phyloP scores from a whole-genome alignment of 768 basidiomycete genomes.

The Pleurotus tuber-regium region DNA sequence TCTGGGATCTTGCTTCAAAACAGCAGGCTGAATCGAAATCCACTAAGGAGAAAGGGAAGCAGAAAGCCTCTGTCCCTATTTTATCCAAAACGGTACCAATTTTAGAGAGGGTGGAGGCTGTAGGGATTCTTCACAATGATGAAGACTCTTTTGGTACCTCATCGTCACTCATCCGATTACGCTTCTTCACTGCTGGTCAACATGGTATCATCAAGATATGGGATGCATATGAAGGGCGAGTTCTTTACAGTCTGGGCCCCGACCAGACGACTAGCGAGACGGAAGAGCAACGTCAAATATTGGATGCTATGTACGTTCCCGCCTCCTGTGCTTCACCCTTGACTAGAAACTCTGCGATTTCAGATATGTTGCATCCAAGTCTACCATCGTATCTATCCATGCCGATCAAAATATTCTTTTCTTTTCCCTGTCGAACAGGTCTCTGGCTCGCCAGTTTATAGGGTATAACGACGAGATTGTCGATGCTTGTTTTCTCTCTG shows the following conservation, averaged over 20 bases:
- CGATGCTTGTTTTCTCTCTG: conserved; percentile 76
- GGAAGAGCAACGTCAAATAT: conserved; percentile 83
- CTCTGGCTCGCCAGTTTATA: conserved; percentile 76
- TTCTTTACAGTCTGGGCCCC: conserved; percentile 57
- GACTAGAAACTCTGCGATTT: conserved; percentile 19
- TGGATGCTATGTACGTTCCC: conserved; percentile 76
- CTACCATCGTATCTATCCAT: conserved; percentile 78
- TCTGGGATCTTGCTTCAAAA: conserved; percentile 78
- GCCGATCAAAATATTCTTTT: conserved; percentile 97
- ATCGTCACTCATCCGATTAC: conserved; percentile 39
- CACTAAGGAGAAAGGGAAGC: conserved; percentile 49
- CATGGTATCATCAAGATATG: conserved; percentile 84
- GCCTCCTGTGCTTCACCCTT: not conserved
- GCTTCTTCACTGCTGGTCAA: conserved; percentile 89
- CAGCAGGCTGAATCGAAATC: conserved; percentile 22
- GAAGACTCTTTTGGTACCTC: conserved; percentile 46
- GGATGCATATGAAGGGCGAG: conserved; percentile 68
- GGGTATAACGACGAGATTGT: conserved; percentile 99
- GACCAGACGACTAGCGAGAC: conserved; percentile 49
- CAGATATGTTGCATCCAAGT: conserved; percentile 68
- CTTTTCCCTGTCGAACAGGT: conserved; percentile 69
- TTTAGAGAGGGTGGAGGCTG: conserved; percentile 84
- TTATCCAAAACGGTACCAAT: conserved; percentile 79
- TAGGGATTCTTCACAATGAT: conserved; percentile 63
- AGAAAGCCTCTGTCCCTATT: conserved; percentile 46